Conservation (phyloP, 768 basidiomycete species). For the Mrakia frigida region DNA sequence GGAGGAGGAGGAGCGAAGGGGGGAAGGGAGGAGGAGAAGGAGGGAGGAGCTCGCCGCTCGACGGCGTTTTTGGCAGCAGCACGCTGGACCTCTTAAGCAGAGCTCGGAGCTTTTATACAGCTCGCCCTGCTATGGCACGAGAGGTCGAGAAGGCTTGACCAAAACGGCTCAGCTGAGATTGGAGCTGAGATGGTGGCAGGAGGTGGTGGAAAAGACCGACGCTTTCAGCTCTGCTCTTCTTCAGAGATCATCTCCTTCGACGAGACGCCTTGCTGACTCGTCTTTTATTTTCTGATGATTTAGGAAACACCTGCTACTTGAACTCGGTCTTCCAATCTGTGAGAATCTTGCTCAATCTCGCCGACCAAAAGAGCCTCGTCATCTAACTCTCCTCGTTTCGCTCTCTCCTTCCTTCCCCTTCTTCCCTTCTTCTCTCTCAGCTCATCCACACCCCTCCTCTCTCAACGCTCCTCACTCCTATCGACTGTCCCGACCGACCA, state of each 20-base stretch:
- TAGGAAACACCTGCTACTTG: conserved; percentile 77
- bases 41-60: not conserved
- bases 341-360: not conserved
- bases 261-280: not conserved
- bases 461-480: conserved; percentile 18
- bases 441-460: conserved; percentile 32
- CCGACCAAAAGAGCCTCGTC: conserved; percentile 20
- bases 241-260: not conserved
- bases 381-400: conserved; percentile 45
- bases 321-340: conserved; percentile 86
- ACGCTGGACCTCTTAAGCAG: no score
- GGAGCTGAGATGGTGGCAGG: not conserved
- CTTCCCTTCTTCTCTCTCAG: conserved; percentile 54
- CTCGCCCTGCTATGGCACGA: no score
- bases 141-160: no score
- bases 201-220: not conserved
- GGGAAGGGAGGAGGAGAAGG: not conserved
- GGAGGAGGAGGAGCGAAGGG: not conserved
- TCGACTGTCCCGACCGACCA: conserved; percentile 18
- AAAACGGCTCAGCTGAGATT: no score
- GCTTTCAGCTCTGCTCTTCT: no score
- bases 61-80: no score
- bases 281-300: no score
- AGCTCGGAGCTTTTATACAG: no score
- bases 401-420: conserved; percentile 57